Conservation (phyloP, 345 rosid genomes). For the Eucalyptus erythrocorys region DNA sequence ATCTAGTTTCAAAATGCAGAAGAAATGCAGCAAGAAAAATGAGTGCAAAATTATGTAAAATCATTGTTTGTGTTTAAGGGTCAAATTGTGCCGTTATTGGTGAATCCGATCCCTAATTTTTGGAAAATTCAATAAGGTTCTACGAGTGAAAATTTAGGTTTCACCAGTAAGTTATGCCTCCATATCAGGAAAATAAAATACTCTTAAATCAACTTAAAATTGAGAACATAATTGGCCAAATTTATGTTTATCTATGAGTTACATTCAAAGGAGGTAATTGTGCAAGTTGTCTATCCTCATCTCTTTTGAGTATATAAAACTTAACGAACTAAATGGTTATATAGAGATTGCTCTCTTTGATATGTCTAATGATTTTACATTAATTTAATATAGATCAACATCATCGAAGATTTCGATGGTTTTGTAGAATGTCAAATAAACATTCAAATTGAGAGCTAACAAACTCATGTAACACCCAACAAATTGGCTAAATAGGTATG, state of each 20-base stretch:
- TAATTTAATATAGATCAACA: background rate
- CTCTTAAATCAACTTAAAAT: no score
- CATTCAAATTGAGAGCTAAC: background rate
- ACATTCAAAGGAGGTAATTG: no score
- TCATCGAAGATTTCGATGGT: background rate
- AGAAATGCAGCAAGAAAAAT: background rate
- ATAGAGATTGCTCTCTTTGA: background rate
- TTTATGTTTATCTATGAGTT: no score
- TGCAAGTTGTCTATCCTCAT: no score
- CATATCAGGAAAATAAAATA: no score
- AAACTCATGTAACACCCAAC: background rate
- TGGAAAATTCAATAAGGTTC: background rate
- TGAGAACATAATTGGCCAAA: no score
- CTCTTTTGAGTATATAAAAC: background rate
- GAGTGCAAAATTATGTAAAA: background rate
- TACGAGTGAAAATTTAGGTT: background rate
- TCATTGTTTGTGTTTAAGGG: background rate
- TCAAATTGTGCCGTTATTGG: background rate
- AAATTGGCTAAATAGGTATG: background rate
- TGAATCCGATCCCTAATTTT: background rate
- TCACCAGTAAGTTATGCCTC: background rate
- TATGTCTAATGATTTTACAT: background rate
- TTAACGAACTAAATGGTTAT: background rate
- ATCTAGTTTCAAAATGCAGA: background rate
- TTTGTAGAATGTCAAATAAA: background rate